Conservation (phyloP, 176 grass and related monocot genomes). For the Pontederia paniculata region DNA sequence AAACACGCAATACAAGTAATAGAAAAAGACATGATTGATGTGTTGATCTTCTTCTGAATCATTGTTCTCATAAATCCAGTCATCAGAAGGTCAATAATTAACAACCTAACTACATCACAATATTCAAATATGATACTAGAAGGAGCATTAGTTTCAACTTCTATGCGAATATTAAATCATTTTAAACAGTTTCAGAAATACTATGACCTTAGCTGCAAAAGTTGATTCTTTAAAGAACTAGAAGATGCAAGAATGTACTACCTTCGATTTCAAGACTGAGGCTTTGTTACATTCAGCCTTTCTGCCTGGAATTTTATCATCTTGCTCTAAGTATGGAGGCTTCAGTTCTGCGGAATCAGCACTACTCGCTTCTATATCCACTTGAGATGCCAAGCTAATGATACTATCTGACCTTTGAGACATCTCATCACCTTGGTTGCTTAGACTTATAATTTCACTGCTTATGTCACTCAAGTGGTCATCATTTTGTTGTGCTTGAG, state of each 20-base stretch:
- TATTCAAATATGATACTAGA: too few species aligned
- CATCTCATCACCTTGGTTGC: constrained; percentile 44
- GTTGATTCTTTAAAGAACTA: too few species aligned
- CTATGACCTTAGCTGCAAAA: too few species aligned
- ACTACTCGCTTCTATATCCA: constrained; percentile 52
- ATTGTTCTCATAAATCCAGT: too few species aligned
- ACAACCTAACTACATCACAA: too few species aligned
- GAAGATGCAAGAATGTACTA: neutral
- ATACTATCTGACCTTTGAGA: constrained; percentile 51
- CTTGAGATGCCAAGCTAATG: constrained; percentile 41
- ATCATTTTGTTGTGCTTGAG: constrained; percentile 48
- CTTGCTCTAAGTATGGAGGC: constrained; percentile 30
- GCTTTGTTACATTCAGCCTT: neutral
- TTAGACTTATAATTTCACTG: constrained; percentile 36
- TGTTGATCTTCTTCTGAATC: too few species aligned
- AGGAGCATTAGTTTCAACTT: too few species aligned
- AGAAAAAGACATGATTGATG: too few species aligned
- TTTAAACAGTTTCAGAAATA: too few species aligned
- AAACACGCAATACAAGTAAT: too few species aligned
- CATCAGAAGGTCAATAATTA: too few species aligned
- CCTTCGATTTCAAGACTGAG: constrained; percentile 1
- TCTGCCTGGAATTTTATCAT: constrained; percentile 29
- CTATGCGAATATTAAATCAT: too few species aligned
- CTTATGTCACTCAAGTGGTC: constrained; percentile 35
- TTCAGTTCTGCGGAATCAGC: constrained; percentile 39